Base-by-base conservation (phyloP, 2,329 filamentous ascomycete species). In the Aspergillus vadensis region DNA sequence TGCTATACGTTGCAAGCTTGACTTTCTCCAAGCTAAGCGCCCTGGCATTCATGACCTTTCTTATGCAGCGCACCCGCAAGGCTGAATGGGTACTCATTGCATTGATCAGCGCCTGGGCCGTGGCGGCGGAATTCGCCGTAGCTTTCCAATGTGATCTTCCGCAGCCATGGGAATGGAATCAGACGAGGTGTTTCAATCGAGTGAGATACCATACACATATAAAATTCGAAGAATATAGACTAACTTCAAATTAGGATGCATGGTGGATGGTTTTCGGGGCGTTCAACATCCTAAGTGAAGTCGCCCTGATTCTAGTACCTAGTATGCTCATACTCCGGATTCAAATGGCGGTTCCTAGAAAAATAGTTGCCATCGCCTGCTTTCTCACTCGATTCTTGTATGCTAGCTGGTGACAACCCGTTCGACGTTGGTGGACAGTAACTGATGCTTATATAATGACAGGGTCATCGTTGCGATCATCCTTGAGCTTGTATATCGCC, bases 51-150 rank as follows among this genome's bases (percentile, higher is more conserved):
- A 55, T 55, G 23, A 55, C 21, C 5, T 55, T 55, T 41, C 36
- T 55, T 2, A 55, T 55, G 52, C 52, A 55, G 21, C 52, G 52
- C 19, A 55, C 52, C 12, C 52, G 52, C 36, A 55, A 44, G 17
- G 17, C 7, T 7, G 52, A 55, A 44, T 55, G 38, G 52, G 23
- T 23, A 5, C 36, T 55, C 3, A 44, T 41, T 17, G 52, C 9
- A 10, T 30, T 55, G 15, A 43, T 55, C 9, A 10, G n/a, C n/a
- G 27, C 21, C 30, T 55, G 52, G 52, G 52, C 15, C 2, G n/a
- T 44, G 12, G 38, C 23, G 9, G 36, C 36, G 3, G 38, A 43
- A 19, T 15, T 55, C 14, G 52, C 52, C 7, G 38, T 55, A 5
- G 52, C 52, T 41, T 55, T 55, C 2, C 52, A 55, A 19, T 55